Base-by-base conservation (phyloP, 225 moss, liverwort and hornwort genomes). In the Sphagnum contortum region DNA sequence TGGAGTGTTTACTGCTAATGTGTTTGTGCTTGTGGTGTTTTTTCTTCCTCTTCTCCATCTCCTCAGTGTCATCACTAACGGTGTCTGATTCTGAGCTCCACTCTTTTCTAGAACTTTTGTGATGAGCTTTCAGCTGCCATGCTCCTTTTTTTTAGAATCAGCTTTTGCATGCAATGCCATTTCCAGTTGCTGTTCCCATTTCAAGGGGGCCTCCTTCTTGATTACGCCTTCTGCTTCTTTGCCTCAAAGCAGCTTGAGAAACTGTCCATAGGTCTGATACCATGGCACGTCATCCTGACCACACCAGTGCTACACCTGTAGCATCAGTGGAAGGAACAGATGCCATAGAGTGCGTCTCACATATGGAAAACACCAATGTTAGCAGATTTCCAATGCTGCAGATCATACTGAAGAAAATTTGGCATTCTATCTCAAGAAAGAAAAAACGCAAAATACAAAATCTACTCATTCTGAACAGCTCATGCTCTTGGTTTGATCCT, bases 321-420 rank as follows among this genome's bases (percentile, higher is more conserved):
- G 77, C n/a, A 69, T 80, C 72, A 70, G 60, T 64, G 75, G 69
- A 70, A 75, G 78, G 59, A 80, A 73, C 72, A 84, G 83, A 80
- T 80, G 83, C 83, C 80, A 74, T 76, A 74, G 71, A 76, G 79
- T 83, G 83, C 83, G 80, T 84, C 83, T 84, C 83, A 80, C 74
- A 80, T 66, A 77, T 74, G 74, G 65, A 84, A 84, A 55, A 84
- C 64, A 75, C 72, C 74, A n/a, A 84, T 77, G 77, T 84, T 84
- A 84, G 80, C 74, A 48, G 57, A 58, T 59, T 64, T 59, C 49
- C 64, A n/a, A 64, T 52, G n/a, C n/a, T n/a, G n/a, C n/a, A n/a
- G n/a, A n/a, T n/a, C n/a, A n/a, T n/a, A n/a, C n/a, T n/a, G n/a
- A n/a, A n/a, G n/a, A n/a, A n/a, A n/a, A n/a, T n/a, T n/a, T n/a